A percentile compares a stretch with the other conserved stretches of the same genome.
Conservation (phyloP, 2,329 filamentous ascomycete species). For the Penicillium olsonii region DNA sequence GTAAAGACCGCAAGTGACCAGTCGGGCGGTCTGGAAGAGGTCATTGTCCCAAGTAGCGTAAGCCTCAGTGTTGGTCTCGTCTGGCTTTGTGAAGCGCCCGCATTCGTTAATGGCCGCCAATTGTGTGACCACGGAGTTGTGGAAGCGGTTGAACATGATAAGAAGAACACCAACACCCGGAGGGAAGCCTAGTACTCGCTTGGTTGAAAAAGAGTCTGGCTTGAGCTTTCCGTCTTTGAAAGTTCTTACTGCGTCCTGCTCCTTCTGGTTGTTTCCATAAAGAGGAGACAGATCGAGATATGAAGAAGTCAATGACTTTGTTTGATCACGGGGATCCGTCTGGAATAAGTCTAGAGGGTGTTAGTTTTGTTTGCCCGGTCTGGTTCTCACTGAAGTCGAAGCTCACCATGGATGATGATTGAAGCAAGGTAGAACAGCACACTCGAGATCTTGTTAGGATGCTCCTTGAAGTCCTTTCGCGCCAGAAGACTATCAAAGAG, state of each 20-base stretch:
- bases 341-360: slow-evolving; percentile 59
- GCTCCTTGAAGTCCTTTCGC: slow-evolving; percentile 62
- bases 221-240: slow-evolving; percentile 69
- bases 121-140: slow-evolving; percentile 67
- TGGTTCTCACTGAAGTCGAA: not conserved
- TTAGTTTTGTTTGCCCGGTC: slow-evolving; percentile 17
- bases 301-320: slow-evolving; percentile 68
- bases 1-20: slow-evolving; percentile 58
- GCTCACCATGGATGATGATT: slow-evolving; percentile 61
- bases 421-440: slow-evolving; percentile 75
- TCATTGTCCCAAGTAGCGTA: slow-evolving; percentile 44
- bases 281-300: slow-evolving; percentile 74
- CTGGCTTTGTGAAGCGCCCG: slow-evolving; percentile 62
- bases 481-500: slow-evolving; percentile 70
- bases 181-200: slow-evolving; percentile 65
- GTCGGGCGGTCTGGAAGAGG: slow-evolving; percentile 57
- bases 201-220: slow-evolving; percentile 69
- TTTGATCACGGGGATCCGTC: slow-evolving; percentile 63
- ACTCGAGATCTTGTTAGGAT: slow-evolving; percentile 72
- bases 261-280: slow-evolving; percentile 66
- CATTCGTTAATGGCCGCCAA: slow-evolving; percentile 68
- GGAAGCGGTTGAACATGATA: slow-evolving; percentile 69
- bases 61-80: slow-evolving; percentile 39
- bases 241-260: slow-evolving; percentile 65
- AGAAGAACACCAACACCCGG: slow-evolving; percentile 68